Conservation (phyloP, 805 yeast genomes). For the Brettanomyces custersianus region DNA sequence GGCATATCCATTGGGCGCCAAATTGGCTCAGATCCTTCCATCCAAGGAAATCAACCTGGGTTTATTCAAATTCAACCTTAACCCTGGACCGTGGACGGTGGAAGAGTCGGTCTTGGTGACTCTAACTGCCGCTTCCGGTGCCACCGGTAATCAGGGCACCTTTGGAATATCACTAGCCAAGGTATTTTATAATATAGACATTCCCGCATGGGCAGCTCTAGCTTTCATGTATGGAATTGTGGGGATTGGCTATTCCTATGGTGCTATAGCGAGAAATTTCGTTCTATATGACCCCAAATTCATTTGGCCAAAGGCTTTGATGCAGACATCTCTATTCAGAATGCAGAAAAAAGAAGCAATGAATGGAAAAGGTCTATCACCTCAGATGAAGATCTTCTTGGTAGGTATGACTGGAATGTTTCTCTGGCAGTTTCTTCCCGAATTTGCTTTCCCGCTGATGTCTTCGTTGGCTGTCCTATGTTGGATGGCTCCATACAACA, state of each 20-base stretch:
- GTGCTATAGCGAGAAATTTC: conserved; percentile 37
- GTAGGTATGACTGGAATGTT: conserved; percentile 27
- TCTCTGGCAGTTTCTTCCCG: conserved; percentile 43
- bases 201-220: conserved; percentile 30
- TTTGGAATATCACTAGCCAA: conserved; percentile 38
- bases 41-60: conserved; percentile 13
- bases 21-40: conserved; percentile 36
- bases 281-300: conserved; percentile 41
- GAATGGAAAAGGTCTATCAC: background rate
- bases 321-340: conserved; percentile 40
- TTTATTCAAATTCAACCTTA: conserved; percentile 26
- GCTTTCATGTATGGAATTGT: conserved; percentile 44
- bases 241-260: conserved; percentile 44
- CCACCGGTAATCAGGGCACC: conserved; percentile 45
- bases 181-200: conserved; percentile 30
- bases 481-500: conserved; percentile 38
- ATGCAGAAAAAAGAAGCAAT: conserved; percentile 15
- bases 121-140: conserved; percentile 41
- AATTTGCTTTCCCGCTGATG: conserved; percentile 37
- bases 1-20: conserved; percentile 37
- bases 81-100: conserved; percentile 50
- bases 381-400: conserved; percentile 30
- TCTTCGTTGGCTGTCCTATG: conserved; percentile 41
- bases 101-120: conserved; percentile 46
- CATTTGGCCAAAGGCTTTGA: conserved; percentile 42